phyloP scores from a whole-genome alignment of 2,329 filamentous ascomycete species.

The Tetracladium maxilliforme region DNA sequence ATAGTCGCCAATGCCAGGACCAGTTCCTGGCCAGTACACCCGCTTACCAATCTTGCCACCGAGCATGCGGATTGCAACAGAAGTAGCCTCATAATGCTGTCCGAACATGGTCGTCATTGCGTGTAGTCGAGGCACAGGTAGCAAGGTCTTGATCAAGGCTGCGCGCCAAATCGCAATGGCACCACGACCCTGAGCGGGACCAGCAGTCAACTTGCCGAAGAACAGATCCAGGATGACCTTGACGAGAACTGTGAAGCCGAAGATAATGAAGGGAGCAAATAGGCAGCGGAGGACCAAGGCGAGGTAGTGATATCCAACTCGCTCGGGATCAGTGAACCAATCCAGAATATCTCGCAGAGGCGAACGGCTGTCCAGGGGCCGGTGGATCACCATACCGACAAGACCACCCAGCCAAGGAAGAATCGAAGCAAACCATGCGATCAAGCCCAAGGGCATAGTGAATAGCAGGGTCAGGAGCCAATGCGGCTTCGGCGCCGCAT shows the following conservation, averaged over 20 bases:
- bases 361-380: conserved; percentile 16
- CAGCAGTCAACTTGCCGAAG: conserved; percentile 19
- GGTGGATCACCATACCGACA: conserved; percentile 25
- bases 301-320: conserved; percentile 33
- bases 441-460: conserved; percentile 23
- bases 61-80: conserved; percentile 29
- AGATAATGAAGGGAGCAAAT: conserved; percentile 27
- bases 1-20: conserved; percentile 35
- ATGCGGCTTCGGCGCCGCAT: conserved; percentile 24
- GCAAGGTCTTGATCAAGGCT: conserved; percentile 25
- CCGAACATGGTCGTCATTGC: conserved; percentile 34
- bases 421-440: conserved; percentile 25
- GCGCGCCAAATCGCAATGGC: conserved; percentile 26
- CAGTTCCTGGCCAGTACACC: conserved; percentile 43
- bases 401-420: conserved; percentile 28
- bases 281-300: conserved; percentile 24
- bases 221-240: conserved; percentile 15
- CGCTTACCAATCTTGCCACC: conserved; percentile 35
- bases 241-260: conserved; percentile 15
- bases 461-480: conserved; percentile 25
- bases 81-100: conserved; percentile 38
- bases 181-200: conserved; percentile 14
- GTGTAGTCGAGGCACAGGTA: conserved; percentile 26
- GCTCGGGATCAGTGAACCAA: conserved; percentile 31
- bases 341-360: conserved; percentile 24